These are phyloP conservation scores for Aleurites moluccanus DNA, from an alignment of 441 rosid genomes.

Conservation along the genomic window DNA sequence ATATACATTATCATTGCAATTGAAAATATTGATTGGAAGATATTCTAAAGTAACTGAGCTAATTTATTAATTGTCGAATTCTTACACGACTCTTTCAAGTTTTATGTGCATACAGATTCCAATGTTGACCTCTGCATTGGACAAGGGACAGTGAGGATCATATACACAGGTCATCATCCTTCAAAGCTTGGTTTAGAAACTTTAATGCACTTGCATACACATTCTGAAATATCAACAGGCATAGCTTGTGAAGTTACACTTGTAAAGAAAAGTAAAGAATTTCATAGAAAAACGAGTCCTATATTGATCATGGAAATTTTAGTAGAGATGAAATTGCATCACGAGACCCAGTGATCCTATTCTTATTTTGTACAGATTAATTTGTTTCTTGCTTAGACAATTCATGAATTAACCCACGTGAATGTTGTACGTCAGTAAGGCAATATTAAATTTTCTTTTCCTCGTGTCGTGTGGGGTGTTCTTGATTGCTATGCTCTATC, in stretches of 20 bases:
- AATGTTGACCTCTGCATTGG: slow-evolving; percentile 25
- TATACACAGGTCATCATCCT: slow-evolving; percentile 14
- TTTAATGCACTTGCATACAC: slow-evolving; percentile 22
- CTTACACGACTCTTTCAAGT: background rate
- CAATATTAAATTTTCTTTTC: background rate
- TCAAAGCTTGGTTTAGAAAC: slow-evolving; percentile 21
- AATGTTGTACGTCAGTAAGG: slow-evolving; percentile 14
- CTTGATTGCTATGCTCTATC: background rate
- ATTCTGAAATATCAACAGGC: slow-evolving; percentile 25
- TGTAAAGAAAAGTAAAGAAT: slow-evolving; percentile 37
- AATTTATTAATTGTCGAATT: background rate
- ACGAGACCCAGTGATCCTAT: slow-evolving; percentile 23
- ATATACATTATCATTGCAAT: background rate
- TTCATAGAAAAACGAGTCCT: slow-evolving; percentile 20
- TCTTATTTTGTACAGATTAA: slow-evolving; percentile 42
- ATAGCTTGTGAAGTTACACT: slow-evolving; percentile 30
- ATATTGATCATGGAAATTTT: slow-evolving; percentile 18
- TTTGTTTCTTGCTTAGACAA: slow-evolving; percentile 32
- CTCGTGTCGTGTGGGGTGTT: background rate
- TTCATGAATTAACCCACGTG: slow-evolving; percentile 27
- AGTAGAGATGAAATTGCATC: slow-evolving; percentile 27
- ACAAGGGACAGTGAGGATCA: slow-evolving; percentile 15
- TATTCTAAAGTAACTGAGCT: background rate
- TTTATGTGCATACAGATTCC: slow-evolving; percentile 28
- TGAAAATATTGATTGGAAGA: background rate